Conservation (phyloP, 768 basidiomycete genomes). For the Xerocomus brunneocitrinus region DNA sequence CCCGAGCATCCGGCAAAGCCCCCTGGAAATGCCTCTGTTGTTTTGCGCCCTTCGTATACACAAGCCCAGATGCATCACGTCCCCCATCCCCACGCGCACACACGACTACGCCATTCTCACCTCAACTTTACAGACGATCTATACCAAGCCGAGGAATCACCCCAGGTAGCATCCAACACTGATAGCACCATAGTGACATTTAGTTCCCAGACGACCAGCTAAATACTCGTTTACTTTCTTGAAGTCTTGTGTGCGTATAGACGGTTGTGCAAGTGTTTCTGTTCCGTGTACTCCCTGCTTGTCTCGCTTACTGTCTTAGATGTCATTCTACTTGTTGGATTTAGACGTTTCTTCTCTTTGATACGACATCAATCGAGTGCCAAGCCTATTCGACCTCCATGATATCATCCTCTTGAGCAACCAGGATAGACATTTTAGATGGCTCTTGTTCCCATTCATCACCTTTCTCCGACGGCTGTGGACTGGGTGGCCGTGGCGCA, state of each 20-base stretch:
- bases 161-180: constrained; percentile 21
- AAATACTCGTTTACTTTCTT: not conserved
- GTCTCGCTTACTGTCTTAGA: constrained; percentile 23
- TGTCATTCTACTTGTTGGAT: constrained; percentile 17
- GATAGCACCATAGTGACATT: constrained; percentile 50
- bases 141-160: constrained; percentile 30
- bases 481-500: constrained; percentile 32
- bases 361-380: constrained; percentile 3
- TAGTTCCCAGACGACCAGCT: constrained; percentile 32
- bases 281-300: not conserved
- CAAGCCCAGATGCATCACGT: constrained; percentile 71
- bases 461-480: not conserved
- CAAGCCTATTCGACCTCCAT: constrained; percentile 48
- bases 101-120: constrained; percentile 63
- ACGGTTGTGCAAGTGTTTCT: constrained; percentile 8
- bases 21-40: constrained; percentile 37
- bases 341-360: constrained; percentile 18
- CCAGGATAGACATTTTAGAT: not conserved
- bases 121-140: constrained; percentile 41
- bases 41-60: constrained; percentile 56
- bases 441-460: not conserved
- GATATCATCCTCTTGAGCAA: constrained; percentile 34
- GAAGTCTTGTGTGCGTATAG: constrained; percentile 1
- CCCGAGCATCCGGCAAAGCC: constrained; percentile 25
- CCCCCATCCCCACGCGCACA: constrained; percentile 74